phyloP scores from a whole-genome alignment of 2,329 filamentous ascomycete genomes.

The Tympanopsis confertula region DNA sequence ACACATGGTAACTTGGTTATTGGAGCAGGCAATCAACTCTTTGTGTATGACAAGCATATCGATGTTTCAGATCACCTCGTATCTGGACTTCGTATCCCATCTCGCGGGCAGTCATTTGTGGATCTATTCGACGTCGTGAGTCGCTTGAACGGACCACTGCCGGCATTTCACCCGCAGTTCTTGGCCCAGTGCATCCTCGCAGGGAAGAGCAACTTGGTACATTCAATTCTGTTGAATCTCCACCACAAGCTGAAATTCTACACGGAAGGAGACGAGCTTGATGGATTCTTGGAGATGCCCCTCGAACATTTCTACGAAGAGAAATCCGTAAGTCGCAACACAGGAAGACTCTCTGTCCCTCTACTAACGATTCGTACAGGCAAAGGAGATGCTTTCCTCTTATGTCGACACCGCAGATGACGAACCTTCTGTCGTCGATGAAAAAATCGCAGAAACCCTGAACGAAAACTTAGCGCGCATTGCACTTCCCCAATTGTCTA shows the following conservation, averaged over 20 bases:
- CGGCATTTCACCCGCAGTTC: constrained; percentile 86
- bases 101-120: constrained; percentile 35
- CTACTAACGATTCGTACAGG: neutral
- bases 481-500: constrained; percentile 68
- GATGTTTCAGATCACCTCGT: constrained; percentile 49
- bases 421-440: constrained; percentile 55
- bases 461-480: constrained; percentile 68
- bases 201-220: constrained; percentile 63
- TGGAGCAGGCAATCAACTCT: constrained; percentile 82
- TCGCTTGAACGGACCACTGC: constrained; percentile 74
- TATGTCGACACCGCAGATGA: constrained; percentile 16
- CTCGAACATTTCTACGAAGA: constrained; percentile 44
- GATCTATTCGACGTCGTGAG: constrained; percentile 76
- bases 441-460: constrained; percentile 57
- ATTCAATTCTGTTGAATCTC: constrained; percentile 60
- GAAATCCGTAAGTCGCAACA: constrained; percentile 14
- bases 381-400: neutral
- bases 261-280: constrained; percentile 67
- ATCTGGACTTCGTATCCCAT: constrained; percentile 34
- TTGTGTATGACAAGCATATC: constrained; percentile 70
- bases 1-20: constrained; percentile 75
- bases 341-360: neutral
- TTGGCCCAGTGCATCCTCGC: constrained; percentile 75
- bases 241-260: constrained; percentile 72
- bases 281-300: constrained; percentile 62